Evolutionary conservation across 148 eudicot species (phyloP), one percentile per base, ranked within the genome.

Genomic region (Rhododendron vialii): DNA sequence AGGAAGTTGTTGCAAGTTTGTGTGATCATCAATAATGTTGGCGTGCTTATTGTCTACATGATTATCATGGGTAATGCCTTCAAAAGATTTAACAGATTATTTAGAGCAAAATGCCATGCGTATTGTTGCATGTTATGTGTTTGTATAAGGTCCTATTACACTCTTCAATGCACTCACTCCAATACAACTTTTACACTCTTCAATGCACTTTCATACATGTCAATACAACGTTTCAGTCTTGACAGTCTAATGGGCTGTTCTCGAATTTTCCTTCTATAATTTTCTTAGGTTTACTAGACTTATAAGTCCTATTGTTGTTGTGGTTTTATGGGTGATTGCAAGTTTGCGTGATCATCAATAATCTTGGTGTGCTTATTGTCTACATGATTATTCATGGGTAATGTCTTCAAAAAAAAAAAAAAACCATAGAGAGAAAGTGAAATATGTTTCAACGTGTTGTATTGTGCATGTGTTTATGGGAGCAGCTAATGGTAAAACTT

Each of bases 311-410:
- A 71, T 22, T 92, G 93, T 84, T 95, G 91, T 85, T 93, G 92
- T 1, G 92, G 90, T 71, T 92, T 47, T 83, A 91, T 95, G 95
- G 91, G 88, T 12, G 91, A 88, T 76, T 92, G 33, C 94, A 95
- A 87, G 83, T 88, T 82, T 85, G 92, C 85, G 93, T 95, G 61
- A 53, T 92, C 75, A 85, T 93, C n/a, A 92, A 92, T 85, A 92
- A 92, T 22, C 43, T 14, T 86, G 95, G 98, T 73, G 89, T 93
- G 76, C 94, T 95, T 33, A 85, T 93, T 76, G 94, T 95, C 26
- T 95, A 94, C 86, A 90, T 93, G 94, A 94, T 95, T 59, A 95
- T 94, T 95, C 69, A 91, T 95, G 83, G 98, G 96, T 95, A 90
- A 65, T 75, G 7, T 18, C 77, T 30, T 30, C 1, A 69, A 13